Evolutionary conservation across 495 filamentous ascomycete species (phyloP), one percentile per base, ranked within the genome.

Genomic region (Xylaria acuta): DNA sequence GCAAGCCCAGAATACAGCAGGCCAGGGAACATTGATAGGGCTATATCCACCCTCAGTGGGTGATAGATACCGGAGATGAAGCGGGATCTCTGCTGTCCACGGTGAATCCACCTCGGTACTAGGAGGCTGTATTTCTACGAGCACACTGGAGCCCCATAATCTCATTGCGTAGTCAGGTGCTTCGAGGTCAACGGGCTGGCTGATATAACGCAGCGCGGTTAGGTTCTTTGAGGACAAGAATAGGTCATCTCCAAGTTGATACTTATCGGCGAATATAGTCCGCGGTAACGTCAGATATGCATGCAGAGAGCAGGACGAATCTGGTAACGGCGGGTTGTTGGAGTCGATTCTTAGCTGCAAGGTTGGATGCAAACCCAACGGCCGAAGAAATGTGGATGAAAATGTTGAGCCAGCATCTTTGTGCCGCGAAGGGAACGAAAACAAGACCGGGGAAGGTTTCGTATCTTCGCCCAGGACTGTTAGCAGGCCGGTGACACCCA

Each of bases 1-100:
- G 78, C 96, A 99, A 1, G 94, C 96, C 95, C 95, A 98, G 84
- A 99, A 98, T 2, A 98, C 87, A 3, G 90, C 87, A 5, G 94
- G 97, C 73, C 88, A 87, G 0, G 93, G 91, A 0, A 97, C 81
- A 25, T 87, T 73, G 5, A 89, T 75, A 16, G 73, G 71, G 0
- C 75, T 73, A 65, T 89, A 86, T 3, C 89, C 89, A 6, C 85
- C 83, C 54, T 83, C 80, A 0, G 83, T 81, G 1, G 91, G 89
- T 9, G 77, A 79, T n/a, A 96, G 84, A 75, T 98, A 98, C 36
- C 95, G 92, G 2, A 97, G 86, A 76, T 99, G 97, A 14, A 97
- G 86, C 0, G 96, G 97, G 45, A 99, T 87, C 54, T 92, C 90
- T 49, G 89, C 90, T 47, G 90, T 93, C 91, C 91, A 97, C 6